A percentile compares a stretch with the other conserved stretches of the same genome.
These are phyloP conservation scores for Phymatotrichopsis omnivora DNA, from an alignment of 2,329 filamentous ascomycete species.

Conservation along the genomic window DNA sequence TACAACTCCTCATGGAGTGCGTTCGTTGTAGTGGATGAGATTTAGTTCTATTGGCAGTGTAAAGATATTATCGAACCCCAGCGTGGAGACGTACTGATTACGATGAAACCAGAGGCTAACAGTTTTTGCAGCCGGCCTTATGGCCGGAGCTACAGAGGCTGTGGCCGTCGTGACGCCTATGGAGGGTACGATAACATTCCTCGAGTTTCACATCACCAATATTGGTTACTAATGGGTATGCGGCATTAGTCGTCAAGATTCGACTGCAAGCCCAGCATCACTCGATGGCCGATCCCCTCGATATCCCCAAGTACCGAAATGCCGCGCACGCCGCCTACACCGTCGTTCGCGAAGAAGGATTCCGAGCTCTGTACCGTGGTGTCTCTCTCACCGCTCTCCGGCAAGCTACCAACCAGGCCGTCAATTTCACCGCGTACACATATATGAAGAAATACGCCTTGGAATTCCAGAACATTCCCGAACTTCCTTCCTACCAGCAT, in stretches of 20 bases:
- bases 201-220: not conserved
- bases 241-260: slow-evolving; percentile 80
- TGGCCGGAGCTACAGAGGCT: slow-evolving; percentile 90
- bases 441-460: slow-evolving; percentile 78
- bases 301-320: slow-evolving; percentile 61
- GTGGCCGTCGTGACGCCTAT: slow-evolving; percentile 95
- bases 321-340: slow-evolving; percentile 60
- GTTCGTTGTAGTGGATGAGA: too few relatives aligned
- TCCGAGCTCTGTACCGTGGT: slow-evolving; percentile 80
- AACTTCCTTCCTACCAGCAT: slow-evolving; percentile 80
- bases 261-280: slow-evolving; percentile 96
- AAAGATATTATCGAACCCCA: too few relatives aligned
- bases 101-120: not conserved
- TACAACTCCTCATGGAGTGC: too few relatives aligned
- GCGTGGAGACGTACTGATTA: too few relatives aligned
- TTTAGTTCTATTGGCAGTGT: too few relatives aligned
- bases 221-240: not conserved
- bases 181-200: too few relatives aligned
- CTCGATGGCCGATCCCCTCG: slow-evolving; percentile 91
- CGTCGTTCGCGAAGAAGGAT: slow-evolving; percentile 81
- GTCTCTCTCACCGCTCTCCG: slow-evolving; percentile 86
- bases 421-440: slow-evolving; percentile 96
- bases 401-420: slow-evolving; percentile 94
- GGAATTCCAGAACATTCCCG: slow-evolving; percentile 55
- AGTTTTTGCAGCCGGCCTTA: slow-evolving; percentile 54